These are phyloP conservation scores for Termitomyces eurrhizus DNA, from an alignment of 768 basidiomycete genomes.

Conservation along the genomic window DNA sequence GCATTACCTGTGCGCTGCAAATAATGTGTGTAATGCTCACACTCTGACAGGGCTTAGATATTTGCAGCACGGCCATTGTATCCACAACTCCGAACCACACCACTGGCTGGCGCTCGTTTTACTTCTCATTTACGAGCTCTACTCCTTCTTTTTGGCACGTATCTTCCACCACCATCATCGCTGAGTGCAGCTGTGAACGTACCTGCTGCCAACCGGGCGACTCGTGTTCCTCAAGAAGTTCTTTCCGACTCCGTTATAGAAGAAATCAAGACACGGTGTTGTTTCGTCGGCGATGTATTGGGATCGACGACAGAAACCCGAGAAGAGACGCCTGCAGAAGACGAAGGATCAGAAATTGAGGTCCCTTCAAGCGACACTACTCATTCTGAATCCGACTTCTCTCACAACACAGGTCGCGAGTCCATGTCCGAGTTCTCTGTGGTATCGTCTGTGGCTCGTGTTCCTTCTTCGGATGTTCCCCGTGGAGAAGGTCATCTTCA, in stretches of 20 bases:
- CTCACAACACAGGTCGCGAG: slow-evolving; percentile 39
- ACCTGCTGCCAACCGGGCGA: slow-evolving; percentile 57
- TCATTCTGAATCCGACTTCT: slow-evolving; percentile 68
- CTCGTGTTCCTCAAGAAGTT: slow-evolving; percentile 72
- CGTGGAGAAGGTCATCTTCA: slow-evolving; percentile 54
- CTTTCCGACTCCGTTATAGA: slow-evolving; percentile 81
- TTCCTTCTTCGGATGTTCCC: slow-evolving; percentile 26
- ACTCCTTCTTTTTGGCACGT: slow-evolving; percentile 78
- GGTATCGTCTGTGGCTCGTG: slow-evolving; percentile 35
- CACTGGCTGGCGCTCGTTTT: slow-evolving; percentile 80
- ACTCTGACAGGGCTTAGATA: slow-evolving; percentile 49
- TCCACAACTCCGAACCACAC: slow-evolving; percentile 78
- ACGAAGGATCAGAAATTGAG: slow-evolving; percentile 37
- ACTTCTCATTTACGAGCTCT: slow-evolving; percentile 78
- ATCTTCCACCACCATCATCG: slow-evolving; percentile 76
- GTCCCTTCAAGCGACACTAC: slow-evolving; percentile 47
- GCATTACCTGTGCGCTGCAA: slow-evolving; percentile 71
- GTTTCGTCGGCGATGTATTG: slow-evolving; percentile 75
- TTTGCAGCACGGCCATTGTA: slow-evolving; percentile 87
- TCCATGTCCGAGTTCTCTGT: slow-evolving; percentile 57
- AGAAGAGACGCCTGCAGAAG: slow-evolving; percentile 27
- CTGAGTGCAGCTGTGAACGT: slow-evolving; percentile 62
- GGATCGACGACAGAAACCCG: slow-evolving; percentile 33
- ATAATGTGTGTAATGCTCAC: background rate
- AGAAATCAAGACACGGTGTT: slow-evolving; percentile 85